phyloP scores from a whole-genome alignment of 2,329 filamentous ascomycete genomes.

The Ustilaginoidea virens region DNA sequence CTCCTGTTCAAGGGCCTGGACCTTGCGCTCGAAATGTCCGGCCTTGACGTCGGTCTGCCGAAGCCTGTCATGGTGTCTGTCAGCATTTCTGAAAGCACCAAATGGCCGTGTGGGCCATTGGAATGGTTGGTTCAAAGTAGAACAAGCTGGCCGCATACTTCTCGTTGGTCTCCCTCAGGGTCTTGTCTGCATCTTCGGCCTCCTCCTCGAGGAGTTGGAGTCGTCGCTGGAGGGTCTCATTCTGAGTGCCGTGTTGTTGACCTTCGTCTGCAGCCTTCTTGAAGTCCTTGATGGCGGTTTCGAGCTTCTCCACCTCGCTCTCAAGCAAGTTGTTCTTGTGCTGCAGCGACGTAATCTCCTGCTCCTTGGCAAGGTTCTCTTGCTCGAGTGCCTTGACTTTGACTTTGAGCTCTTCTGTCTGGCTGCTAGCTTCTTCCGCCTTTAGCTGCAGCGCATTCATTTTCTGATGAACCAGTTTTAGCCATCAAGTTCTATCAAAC shows the following conservation, averaged over 20 bases:
- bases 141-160: slow-evolving; percentile 50
- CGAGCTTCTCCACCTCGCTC: slow-evolving; percentile 82
- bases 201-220: slow-evolving; percentile 96
- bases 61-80: slow-evolving; percentile 43
- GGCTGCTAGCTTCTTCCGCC: slow-evolving; percentile 68
- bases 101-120: neutral
- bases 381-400: slow-evolving; percentile 87
- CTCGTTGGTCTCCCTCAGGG: slow-evolving; percentile 91
- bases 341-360: slow-evolving; percentile 89
- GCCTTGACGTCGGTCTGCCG: slow-evolving; percentile 99
- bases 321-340: slow-evolving; percentile 94
- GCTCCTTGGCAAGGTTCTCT: slow-evolving; percentile 91
- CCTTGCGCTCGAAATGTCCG: slow-evolving; percentile 98
- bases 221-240: slow-evolving; percentile 81
- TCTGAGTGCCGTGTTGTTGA: slow-evolving; percentile 70
- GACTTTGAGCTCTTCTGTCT: slow-evolving; percentile 73
- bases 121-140: neutral
- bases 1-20: slow-evolving; percentile 84
- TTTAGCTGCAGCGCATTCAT: slow-evolving; percentile 90
- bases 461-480: slow-evolving; percentile 42
- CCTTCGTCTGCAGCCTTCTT: slow-evolving; percentile 79
- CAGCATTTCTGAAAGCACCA: slow-evolving; percentile 4
- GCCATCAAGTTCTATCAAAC: slow-evolving; percentile 1
- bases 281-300: slow-evolving; percentile 65
- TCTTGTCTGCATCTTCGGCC: slow-evolving; percentile 92